Percentiles rank a stretch among this genome's conserved stretches.
These are phyloP conservation scores for Microstroma glucosiphilum DNA, from an alignment of 1,284 basidiomycete genomes.

Conservation along the genomic window DNA sequence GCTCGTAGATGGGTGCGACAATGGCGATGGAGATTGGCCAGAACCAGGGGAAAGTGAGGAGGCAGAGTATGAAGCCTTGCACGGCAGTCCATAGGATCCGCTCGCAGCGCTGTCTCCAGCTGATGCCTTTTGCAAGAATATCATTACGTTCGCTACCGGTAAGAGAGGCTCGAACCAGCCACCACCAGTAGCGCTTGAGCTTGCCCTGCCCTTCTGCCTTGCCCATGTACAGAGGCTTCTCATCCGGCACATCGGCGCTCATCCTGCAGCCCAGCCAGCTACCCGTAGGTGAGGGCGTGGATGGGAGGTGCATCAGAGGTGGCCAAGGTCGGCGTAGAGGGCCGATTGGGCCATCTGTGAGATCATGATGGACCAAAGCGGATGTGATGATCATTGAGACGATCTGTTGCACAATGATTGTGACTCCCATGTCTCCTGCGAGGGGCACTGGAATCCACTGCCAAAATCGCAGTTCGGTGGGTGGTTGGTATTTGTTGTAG, in stretches of 20 bases:
- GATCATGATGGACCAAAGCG: constrained; percentile 31
- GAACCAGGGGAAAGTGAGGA: constrained; percentile 43
- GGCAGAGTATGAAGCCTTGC: constrained; percentile 38
- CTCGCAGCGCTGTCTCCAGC: constrained; percentile 30
- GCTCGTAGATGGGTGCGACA: constrained; percentile 43
- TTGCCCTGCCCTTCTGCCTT: constrained; percentile 18
- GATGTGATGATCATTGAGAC: constrained; percentile 44
- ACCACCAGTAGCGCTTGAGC: constrained; percentile 25
- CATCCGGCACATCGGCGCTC: constrained; percentile 23
- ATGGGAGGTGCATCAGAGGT: constrained; percentile 37
- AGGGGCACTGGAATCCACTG: constrained; percentile 35
- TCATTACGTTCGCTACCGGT: constrained; percentile 41
- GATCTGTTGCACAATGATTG: constrained; percentile 43
- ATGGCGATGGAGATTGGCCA: constrained; percentile 47
- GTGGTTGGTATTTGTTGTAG: constrained; percentile 20
- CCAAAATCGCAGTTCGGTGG: constrained; percentile 28
- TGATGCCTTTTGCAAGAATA: constrained; percentile 27
- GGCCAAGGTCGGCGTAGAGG: constrained; percentile 39
- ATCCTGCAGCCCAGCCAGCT: constrained; percentile 27
- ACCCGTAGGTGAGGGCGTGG: constrained; percentile 25
- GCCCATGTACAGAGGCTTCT: constrained; percentile 27
- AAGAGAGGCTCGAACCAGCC: constrained; percentile 32
- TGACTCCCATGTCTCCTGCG: constrained; percentile 47
- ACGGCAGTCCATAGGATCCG: constrained; percentile 38
- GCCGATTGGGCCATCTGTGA: constrained; percentile 30